phyloP scores from a whole-genome alignment of 2,329 filamentous ascomycete genomes.

The Elsinoe batatas region DNA sequence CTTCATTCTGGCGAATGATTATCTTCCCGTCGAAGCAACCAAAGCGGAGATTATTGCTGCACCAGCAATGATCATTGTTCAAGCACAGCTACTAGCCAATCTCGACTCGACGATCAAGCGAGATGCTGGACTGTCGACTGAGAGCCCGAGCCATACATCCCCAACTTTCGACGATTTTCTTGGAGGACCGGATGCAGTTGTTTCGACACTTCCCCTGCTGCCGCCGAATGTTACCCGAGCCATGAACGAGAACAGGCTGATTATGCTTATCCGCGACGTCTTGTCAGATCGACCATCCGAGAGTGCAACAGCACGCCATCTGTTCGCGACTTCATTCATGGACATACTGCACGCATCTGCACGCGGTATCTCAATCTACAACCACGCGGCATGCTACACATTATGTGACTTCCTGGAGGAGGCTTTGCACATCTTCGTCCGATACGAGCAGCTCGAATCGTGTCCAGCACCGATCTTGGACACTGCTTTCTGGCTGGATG shows the following conservation, averaged over 20 bases:
- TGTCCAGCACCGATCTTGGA: constrained; percentile 47
- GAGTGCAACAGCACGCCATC: constrained; percentile 47
- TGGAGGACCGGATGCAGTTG: constrained; percentile 55
- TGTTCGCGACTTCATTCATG: constrained; percentile 69
- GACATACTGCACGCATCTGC: constrained; percentile 63
- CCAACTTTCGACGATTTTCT: constrained; percentile 59
- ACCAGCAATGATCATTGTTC: constrained; percentile 69
- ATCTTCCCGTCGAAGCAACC: constrained; percentile 37
- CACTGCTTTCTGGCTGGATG: constrained; percentile 78
- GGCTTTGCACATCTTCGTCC: constrained; percentile 56
- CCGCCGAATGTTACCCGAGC: constrained; percentile 62
- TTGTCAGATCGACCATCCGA: constrained; percentile 53
- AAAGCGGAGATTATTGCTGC: constrained; percentile 52
- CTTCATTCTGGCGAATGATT: constrained; percentile 65
- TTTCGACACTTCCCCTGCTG: constrained; percentile 50
- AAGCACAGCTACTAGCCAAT: constrained; percentile 69
- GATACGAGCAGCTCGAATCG: constrained; percentile 44
- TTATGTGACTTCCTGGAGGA: constrained; percentile 90
- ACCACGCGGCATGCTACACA: constrained; percentile 75
- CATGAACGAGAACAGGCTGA: constrained; percentile 81
- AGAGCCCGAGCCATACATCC: constrained; percentile 33
- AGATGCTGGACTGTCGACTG: constrained; percentile 44
- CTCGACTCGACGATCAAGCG: constrained; percentile 78
- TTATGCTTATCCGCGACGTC: constrained; percentile 74
- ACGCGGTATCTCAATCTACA: constrained; percentile 66